A percentile compares a stretch with the other conserved stretches of the same genome.
phyloP scores from a whole-genome alignment of 805 yeast genomes.

The Debaryomyces castellii region DNA sequence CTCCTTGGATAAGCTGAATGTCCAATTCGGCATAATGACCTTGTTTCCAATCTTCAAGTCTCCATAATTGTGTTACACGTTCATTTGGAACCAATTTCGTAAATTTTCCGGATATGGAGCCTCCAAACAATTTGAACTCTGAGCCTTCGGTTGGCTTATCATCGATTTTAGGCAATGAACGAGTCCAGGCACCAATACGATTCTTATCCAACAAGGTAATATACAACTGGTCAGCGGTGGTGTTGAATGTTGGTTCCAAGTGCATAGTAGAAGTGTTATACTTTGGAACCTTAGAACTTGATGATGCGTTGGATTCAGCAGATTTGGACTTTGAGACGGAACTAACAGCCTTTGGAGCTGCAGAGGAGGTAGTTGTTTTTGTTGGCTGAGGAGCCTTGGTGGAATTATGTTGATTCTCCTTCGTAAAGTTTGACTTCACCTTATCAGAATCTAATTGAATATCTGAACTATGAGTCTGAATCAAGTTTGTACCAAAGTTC shows the following conservation, averaged over 20 bases:
- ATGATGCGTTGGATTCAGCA: slow-evolving; percentile 8
- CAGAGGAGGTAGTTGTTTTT: slow-evolving; percentile 8
- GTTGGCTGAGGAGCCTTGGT: slow-evolving; percentile 22
- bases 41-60: slow-evolving; percentile 84
- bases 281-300: slow-evolving; percentile 44
- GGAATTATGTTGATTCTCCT: slow-evolving; percentile 45
- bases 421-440: slow-evolving; percentile 39
- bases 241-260: slow-evolving; percentile 77
- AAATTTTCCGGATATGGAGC: slow-evolving; percentile 76
- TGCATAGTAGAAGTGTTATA: slow-evolving; percentile 81
- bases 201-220: slow-evolving; percentile 72
- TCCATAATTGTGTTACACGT: slow-evolving; percentile 75
- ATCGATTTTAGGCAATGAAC: slow-evolving; percentile 63
- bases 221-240: slow-evolving; percentile 84
- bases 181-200: slow-evolving; percentile 88
- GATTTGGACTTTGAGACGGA: slow-evolving; percentile 8
- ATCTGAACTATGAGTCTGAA: slow-evolving; percentile 74
- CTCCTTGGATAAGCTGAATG: slow-evolving; percentile 70
- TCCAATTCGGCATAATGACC: slow-evolving; percentile 74
- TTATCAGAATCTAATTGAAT: slow-evolving; percentile 68
- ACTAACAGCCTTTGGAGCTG: slow-evolving; percentile 5
- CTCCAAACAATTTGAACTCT: slow-evolving; percentile 76
- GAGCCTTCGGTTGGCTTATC: slow-evolving; percentile 56
- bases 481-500: slow-evolving; percentile 75
- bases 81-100: slow-evolving; percentile 57